phyloP scores from a whole-genome alignment of 345 rosid genomes.

The Barbarea vulgaris region DNA sequence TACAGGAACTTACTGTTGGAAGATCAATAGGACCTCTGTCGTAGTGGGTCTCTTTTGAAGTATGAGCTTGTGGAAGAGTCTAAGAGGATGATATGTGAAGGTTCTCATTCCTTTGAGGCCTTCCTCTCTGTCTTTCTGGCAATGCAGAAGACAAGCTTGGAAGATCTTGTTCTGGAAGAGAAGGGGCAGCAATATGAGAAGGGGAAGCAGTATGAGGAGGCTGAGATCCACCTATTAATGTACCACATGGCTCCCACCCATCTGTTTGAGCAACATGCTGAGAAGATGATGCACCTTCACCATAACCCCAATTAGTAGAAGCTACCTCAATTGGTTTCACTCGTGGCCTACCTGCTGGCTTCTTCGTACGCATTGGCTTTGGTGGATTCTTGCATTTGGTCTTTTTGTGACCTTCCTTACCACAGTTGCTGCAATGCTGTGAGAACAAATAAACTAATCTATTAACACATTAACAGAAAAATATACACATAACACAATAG shows the following conservation, averaged over 20 bases:
- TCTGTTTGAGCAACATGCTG: no score
- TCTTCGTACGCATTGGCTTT: neutral
- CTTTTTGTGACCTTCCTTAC: neutral
- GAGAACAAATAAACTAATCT: no score
- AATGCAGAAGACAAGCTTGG: neutral
- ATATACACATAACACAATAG: no score
- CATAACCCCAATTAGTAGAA: no score
- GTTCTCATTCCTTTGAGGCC: neutral
- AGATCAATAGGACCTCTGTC: neutral
- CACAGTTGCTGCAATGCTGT: neutral
- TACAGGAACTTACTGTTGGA: neutral
- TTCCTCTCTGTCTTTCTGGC: neutral
- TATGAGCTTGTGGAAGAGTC: neutral
- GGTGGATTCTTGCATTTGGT: rapidly evolving
- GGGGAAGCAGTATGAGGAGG: no score
- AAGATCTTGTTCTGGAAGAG: neutral
- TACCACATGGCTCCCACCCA: no score
- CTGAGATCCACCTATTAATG: neutral
- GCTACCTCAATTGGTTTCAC: neutral
- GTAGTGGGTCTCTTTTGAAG: neutral
- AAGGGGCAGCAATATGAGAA: no score
- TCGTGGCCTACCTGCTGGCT: neutral
- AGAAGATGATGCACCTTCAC: no score
- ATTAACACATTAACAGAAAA: no score
- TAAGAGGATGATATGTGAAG: neutral